Evolutionary conservation across 805 yeast species (phyloP), one percentile per base, ranked within the genome.

Genomic region (Saccharomycopsis vini): DNA sequence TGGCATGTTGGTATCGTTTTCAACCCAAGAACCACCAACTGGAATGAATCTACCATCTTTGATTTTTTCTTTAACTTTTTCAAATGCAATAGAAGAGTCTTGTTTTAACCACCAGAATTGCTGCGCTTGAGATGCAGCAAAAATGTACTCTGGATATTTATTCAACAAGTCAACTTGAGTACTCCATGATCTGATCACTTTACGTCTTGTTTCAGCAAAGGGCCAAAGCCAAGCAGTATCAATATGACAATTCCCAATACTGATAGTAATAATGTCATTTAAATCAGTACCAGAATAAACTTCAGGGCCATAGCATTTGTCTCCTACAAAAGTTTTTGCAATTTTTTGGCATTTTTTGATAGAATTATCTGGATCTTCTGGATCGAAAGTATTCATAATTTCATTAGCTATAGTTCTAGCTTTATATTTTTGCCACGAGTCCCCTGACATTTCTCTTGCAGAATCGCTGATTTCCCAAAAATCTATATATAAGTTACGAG

Each of bases 201-300:
- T 90, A 42, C 97, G 75, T 54, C 84, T 81, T 1, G 97, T 87
- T 60, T 92, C 97, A 2, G 95, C 97, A 68, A 82, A 90, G n/a
- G 97, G 97, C 98, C 98, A 90, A 46, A 88, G 69, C 98, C 98
- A 90, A 13, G 97, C 97, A 15, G 97, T 90, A 57, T 90, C 98
- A 54, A 89, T 89, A 61, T 89, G 97, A 60, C 97, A 92, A 60
- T 92, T 85, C 35, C 98, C 98, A 52, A 92, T 72, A 6, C 85
- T 95, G 61, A 68, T 81, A 9, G 89, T 95, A 45, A 81, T 79
- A 46, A 74, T 62, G 46, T 58, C 24, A 56, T 53, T 47, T 53
- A 66, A 35, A 55, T 62, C 54, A 43, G 57, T 43, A 45, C 54
- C 40, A 31, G 61, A 39, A 52, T 68, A 80, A 1, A 90, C 97